Base-by-base conservation (phyloP, 306 rosid species). In the Glycine latifolia region DNA sequence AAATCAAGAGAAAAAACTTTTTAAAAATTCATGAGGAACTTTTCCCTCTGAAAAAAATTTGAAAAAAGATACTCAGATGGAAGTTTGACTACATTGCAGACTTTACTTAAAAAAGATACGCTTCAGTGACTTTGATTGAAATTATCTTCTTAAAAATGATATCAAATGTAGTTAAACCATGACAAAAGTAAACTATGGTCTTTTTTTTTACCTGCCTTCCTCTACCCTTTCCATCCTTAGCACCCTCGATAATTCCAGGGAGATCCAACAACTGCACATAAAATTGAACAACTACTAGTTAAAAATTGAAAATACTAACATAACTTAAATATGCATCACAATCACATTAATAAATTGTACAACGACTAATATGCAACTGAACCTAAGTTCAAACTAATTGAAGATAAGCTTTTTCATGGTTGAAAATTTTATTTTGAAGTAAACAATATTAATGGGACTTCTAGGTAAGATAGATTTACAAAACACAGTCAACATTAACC, bases 231-330 rank as follows among this genome's bases (percentile, higher is more conserved):
- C 99, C 98, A 80, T 93, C 99, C 87, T 95, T 93, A 2, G 98
- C 98, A 84, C 99, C 97, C 90, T 95, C 98, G 69, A 95, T 95
- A 89, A 95, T 95, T 72, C 98, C 98, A 67, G 99, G 99, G 56
- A 95, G 98, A 89, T 95, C 98, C 89, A 95, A 87, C 85, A 95
- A 89, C 99, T 95, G 96, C 89, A 80, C 62, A 76, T 47, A 73
- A 76, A 83, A 78, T 70, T 73, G 17, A 74, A 75, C 33, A 67
- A 73, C 26, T 68, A 81, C n/a, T n/a, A 70, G 13, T 54, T 5
- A 43, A 73, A 44, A 71, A 50, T 41, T 13, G 59, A 78, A 76
- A 26, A 26, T 26, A 26, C 2, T 26, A 26, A 26, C 37, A 76
- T 20, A 67, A 16, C 7, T 72, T 62, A 49, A 54, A 77, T 46